Percentiles rank a stretch among this genome's conserved stretches.
phyloP scores from a whole-genome alignment of 345 rosid genomes.

The Linum lewisii region DNA sequence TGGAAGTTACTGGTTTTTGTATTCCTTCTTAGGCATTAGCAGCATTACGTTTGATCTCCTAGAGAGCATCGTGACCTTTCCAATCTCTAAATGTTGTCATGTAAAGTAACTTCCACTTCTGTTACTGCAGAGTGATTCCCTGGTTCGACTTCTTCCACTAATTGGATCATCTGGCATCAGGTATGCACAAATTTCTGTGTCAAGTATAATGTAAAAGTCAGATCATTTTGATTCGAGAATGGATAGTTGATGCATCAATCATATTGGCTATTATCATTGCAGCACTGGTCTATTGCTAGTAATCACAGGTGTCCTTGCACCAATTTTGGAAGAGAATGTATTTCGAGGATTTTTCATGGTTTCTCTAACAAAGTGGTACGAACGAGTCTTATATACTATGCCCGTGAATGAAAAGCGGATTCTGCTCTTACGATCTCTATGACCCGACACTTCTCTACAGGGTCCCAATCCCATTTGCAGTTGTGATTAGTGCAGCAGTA shows the following conservation, averaged over 20 bases:
- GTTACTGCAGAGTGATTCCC: slow-evolving; percentile 53
- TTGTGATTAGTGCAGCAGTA: slow-evolving; percentile 75
- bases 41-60: too few relatives aligned
- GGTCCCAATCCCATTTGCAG: slow-evolving; percentile 83
- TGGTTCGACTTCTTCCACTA: slow-evolving; percentile 56
- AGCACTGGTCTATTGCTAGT: slow-evolving; percentile 90
- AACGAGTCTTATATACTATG: slow-evolving; percentile 1
- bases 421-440: background rate
- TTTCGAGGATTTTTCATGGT: slow-evolving; percentile 97
- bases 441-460: slow-evolving; percentile 23
- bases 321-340: slow-evolving; percentile 84
- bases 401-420: background rate
- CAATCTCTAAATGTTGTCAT: background rate
- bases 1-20: too few relatives aligned
- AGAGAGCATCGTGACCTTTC: background rate
- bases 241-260: slow-evolving; percentile 5
- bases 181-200: slow-evolving; percentile 16
- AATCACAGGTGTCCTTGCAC: slow-evolving; percentile 83
- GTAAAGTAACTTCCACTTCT: background rate
- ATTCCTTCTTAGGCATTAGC: too few relatives aligned
- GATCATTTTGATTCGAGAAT: background rate
- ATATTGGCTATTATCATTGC: slow-evolving; percentile 12
- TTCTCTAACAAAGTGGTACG: slow-evolving; percentile 84
- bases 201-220: too few relatives aligned
- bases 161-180: slow-evolving; percentile 62